Evolutionary conservation across 495 filamentous ascomycete species (phyloP), one percentile per base, ranked within the genome.

Genomic region (Filosporella fistucella): DNA sequence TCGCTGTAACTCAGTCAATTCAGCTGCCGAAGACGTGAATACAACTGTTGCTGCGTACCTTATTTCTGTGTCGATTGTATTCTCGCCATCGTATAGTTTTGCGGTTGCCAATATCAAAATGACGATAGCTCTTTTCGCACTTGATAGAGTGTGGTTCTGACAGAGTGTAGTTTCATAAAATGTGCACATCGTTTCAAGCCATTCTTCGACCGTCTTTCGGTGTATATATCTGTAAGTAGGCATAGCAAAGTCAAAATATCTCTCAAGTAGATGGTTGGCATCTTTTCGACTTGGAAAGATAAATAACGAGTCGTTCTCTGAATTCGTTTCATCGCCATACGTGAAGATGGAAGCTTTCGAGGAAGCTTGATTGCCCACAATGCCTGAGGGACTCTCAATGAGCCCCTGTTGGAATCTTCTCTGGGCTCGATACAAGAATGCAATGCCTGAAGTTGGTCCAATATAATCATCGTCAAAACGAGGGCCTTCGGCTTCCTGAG

Each of bases 161-260:
- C n/a, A n/a, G n/a, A n/a, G n/a, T n/a, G n/a, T n/a, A n/a, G n/a
- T n/a, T n/a, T n/a, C n/a, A n/a, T n/a, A n/a, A n/a, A n/a, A n/a
- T n/a, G n/a, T 35, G 32, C 22, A 14, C 43, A 68, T 51, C 35
- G 65, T 56, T 17, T 62, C 34, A 4, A 64, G 41, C 58, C 63
- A 62, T 3, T 22, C 42, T 37, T 64, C 59, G 20, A 69, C 54
- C 0, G 67, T 65, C 5, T 60, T 63, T 10, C 61, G 17, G 43
- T 69, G 66, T 9, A 69, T 42, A 40, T 66, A 69, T 13, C 66
- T 51, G 39, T 67, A 56, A 0, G 60, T 67, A 2, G 66, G 62
- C 11, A 56, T 55, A 16, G 66, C 63, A 50, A 66, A 69, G 14
- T 64, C 61, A 44, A 69, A 69, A 37, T 68, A 69, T 37, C 56